Evolutionary conservation across 176 grass and related monocot genomes (phyloP), one percentile per base, ranked within the genome.

Genomic region (Triticum turgidum): DNA sequence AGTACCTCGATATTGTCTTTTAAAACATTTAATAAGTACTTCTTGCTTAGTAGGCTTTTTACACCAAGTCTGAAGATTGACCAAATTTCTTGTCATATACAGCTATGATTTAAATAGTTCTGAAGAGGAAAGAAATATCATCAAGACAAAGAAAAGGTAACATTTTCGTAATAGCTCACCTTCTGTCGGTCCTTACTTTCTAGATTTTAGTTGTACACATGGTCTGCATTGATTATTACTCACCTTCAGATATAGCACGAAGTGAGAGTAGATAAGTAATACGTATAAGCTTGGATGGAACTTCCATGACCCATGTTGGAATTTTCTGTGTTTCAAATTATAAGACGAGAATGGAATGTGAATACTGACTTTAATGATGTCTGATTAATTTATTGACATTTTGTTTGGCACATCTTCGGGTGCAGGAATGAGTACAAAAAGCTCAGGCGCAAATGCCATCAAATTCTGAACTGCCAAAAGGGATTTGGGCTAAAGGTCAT

Each of bases 391-490:
- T 85, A 38, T 49, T 81, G 38, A 64, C 13, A 45, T 61, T 52
- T 88, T 54, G 20, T 63, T 70, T 76, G 33, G 5, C 33, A 56
- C 80, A 64, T 44, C 9, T 88, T 85, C 7, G 87, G 38, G 22
- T 85, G 78, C 86, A 98, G 96, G 88, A 91, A 96, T 88, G 96
- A 98, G 80, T 98, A 96, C 85, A 94, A 94, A 84, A 94, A 94
- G 84, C 64, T 99, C 76, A 94, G 94, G 78, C 84, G 58, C 65
- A 91, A 81, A 22, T 99, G 97, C 77, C 39, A 70, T 52, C 83
- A 69, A 71, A 76, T 93, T 76, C 24, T 87, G 63, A 84, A 83
- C 75, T 85, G 85, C 29, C 87, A 82, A 38, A 92, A 83, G 65
- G 91, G 83, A 91, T 88, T 88, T 87, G 87, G 89, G 38, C 74